A percentile compares a stretch with the other conserved stretches of the same genome.
These are phyloP conservation scores for Septoria petroselini DNA, from an alignment of 2,329 filamentous ascomycete genomes.

Conservation along the genomic window DNA sequence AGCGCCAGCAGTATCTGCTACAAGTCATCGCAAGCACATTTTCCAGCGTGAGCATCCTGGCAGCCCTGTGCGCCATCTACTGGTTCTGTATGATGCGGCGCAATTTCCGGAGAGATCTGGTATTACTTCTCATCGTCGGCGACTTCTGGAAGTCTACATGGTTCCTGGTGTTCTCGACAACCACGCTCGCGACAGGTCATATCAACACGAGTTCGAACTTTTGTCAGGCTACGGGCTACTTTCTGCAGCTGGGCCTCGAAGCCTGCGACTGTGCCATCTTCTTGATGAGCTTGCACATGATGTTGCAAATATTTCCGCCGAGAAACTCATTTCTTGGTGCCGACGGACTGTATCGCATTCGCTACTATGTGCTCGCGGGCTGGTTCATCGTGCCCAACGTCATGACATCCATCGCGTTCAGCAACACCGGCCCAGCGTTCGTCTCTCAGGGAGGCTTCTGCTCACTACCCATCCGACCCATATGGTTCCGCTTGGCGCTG, in stretches of 20 bases:
- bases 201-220: conserved; percentile 21
- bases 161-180: conserved; percentile 63
- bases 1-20: conserved; percentile 28
- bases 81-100: conserved; percentile 73
- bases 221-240: conserved; percentile 34
- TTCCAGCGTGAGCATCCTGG: conserved; percentile 54
- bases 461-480: conserved; percentile 62
- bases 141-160: conserved; percentile 69
- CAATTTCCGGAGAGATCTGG: conserved; percentile 70
- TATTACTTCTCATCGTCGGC: conserved; percentile 69
- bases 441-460: conserved; percentile 65
- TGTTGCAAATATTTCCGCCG: conserved; percentile 66
- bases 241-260: conserved; percentile 31
- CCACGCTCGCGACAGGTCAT: conserved; percentile 53
- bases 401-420: conserved; percentile 62
- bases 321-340: conserved; percentile 43
- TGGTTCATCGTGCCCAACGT: conserved; percentile 59
- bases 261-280: conserved; percentile 63
- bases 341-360: conserved; percentile 67
- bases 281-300: conserved; percentile 70
- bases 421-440: conserved; percentile 56
- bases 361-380: conserved; percentile 56
- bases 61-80: conserved; percentile 59
- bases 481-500: conserved; percentile 66
- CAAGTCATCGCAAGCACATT: conserved; percentile 38